Conservation (phyloP, 2,329 filamentous ascomycete species). For the Trichoderma sp. region DNA sequence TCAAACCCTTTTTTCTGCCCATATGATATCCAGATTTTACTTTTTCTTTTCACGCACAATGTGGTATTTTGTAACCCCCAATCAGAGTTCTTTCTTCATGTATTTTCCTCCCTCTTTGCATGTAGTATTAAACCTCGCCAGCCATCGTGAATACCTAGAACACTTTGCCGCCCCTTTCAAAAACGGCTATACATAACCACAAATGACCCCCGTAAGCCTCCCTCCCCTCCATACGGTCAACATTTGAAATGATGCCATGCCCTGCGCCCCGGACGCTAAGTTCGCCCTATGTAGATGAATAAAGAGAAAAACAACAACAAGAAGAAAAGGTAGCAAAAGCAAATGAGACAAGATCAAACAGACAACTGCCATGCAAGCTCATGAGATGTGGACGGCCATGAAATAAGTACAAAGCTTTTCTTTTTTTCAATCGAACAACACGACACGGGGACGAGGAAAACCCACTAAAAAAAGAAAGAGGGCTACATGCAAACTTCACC, state of each 20-base stretch:
- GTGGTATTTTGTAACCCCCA: background rate
- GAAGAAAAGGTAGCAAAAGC: background rate
- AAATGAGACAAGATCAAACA: background rate
- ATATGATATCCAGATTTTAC: background rate
- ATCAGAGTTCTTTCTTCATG: background rate
- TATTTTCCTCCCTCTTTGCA: background rate
- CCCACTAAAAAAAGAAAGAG: background rate
- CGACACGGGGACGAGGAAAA: too few species aligned
- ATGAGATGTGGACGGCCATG: background rate
- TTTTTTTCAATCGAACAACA: background rate
- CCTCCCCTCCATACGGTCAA: background rate
- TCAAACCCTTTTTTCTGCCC: background rate
- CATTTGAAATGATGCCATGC: conserved; percentile 14
- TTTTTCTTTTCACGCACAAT: background rate
- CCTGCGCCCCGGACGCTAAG: background rate
- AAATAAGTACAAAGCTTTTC: background rate
- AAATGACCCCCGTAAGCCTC: conserved; percentile 10
- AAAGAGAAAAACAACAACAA: background rate
- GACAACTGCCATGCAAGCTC: background rate
- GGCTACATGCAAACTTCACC: background rate
- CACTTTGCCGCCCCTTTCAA: background rate
- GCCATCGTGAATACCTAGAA: background rate
- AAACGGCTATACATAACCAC: conserved; percentile 3
- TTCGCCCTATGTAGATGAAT: conserved; percentile 9
- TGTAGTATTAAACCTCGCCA: conserved; percentile 2